Base-by-base conservation (phyloP, 345 rosid species). In the Aethionema arabicum region DNA sequence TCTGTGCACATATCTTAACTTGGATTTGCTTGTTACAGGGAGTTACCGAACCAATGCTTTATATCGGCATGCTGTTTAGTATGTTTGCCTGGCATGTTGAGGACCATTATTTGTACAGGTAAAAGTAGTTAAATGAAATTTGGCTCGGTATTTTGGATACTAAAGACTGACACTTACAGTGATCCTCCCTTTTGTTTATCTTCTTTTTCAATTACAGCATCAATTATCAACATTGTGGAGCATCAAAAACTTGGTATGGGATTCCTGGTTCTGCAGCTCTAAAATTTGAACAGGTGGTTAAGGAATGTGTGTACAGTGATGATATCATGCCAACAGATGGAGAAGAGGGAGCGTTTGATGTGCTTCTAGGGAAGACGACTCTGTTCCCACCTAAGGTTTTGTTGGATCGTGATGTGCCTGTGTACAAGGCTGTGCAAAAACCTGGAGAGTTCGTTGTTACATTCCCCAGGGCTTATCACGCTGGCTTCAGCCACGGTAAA, bases 21-120 rank as follows among this genome's bases (percentile, higher is more conserved):
- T 56, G 44, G 39, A 29, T 61, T 56, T 58, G 39, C 68, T 66
- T 74, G 52, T 79, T 85, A 64, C 87, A 95, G 99, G 99, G 99
- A 61, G 90, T 95, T 61, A 95, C 99, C 32, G 99, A 95, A 48
- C 99, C 99, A n/a, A 95, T 95, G 99, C 96, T 95, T 76, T 95
- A 95, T 82, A 86, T 95, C 15, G 99, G 99, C 72, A 95, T 95
- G 99, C 82, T 95, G 30, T 95, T 95, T 78, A 95, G 99, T 63
- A 76, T 91, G 81, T 95, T 95, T 82, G 99, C 99, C 40, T 95
- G 99, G 99, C 99, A 95, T 50, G 99, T 95, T 60, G 99, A 95
- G 76, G 99, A 90, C 74, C 99, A 95, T 75, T 95, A 88, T 73
- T 73, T 95, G 78, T 95, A 90, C 71, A 95, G 99, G 99, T 95